Base-by-base conservation (phyloP, 441 rosid genomes). In the Arabidopsis lyrata region DNA sequence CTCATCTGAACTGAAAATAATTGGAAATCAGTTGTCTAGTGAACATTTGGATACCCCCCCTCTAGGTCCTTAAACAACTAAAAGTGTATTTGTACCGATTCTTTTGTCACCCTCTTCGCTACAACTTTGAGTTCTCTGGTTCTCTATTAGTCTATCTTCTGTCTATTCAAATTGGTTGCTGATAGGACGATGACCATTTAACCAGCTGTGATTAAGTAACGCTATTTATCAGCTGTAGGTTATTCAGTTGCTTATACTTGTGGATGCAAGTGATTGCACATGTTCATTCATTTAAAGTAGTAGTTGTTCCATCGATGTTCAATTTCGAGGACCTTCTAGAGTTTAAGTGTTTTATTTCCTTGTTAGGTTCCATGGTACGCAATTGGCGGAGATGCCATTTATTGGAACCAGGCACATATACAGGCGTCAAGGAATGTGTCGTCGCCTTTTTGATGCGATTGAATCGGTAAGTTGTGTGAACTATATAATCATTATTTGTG, bases 371-470 rank as follows among this genome's bases (percentile, higher is more conserved):
- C 99, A 91, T 73, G 98, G 98, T 60, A 83, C 89, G 52, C 81
- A 67, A 72, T 76, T 93, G 75, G 97, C 96, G 58, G 99, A 96
- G 86, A 93, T 96, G 99, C 98, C 99, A 29, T 93, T 90, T 77
- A 96, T 96, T 78, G 99, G 99, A 72, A 96, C 99, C 24, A 96
- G 99, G 18, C 97, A 91, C 60, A 83, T 88, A 67, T 96, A 91
- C 78, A 86, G 98, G 83, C 98, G 91, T 66, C 99, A 93, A 79
- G 99, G 99, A 79, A 96, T 96, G 99, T 96, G 97, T 73, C 94
- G 94, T 29, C 92, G 92, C 58, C 97, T 96, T 72, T 87, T 96
- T 73, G 68, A 81, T 68, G 99, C 96, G 64, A 86, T 96, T 63
- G 97, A 96, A 80, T 85, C 83, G 13, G 99, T 93, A 86, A 88